Percentiles rank a stretch among this genome's conserved stretches.
These are phyloP conservation scores for Neurospora discreta DNA, from an alignment of 495 filamentous ascomycete genomes.

Conservation along the genomic window DNA sequence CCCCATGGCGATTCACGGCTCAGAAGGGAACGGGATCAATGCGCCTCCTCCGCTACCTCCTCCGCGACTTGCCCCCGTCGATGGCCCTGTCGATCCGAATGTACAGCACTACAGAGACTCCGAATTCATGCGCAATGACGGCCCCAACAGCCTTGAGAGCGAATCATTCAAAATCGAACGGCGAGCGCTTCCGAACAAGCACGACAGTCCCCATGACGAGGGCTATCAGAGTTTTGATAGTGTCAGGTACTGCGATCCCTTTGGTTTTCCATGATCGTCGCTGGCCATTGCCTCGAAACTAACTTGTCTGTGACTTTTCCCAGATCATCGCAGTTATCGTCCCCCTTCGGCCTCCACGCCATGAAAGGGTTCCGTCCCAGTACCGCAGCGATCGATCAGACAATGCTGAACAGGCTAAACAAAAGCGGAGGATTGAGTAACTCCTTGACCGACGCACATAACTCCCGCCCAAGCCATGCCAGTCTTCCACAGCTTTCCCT, in stretches of 20 bases:
- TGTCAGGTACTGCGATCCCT: slow-evolving; percentile 17
- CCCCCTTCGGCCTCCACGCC: slow-evolving; percentile 32
- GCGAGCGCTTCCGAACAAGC: slow-evolving; percentile 12
- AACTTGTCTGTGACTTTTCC: slow-evolving; percentile 5
- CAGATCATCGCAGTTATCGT: slow-evolving; percentile 16
- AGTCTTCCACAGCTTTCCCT: slow-evolving; percentile 40
- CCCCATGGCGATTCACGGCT: slow-evolving; percentile 27
- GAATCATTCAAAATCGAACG: slow-evolving; percentile 19
- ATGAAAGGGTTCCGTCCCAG: slow-evolving; percentile 44
- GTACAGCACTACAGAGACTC: slow-evolving; percentile 16
- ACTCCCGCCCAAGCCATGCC: slow-evolving; percentile 35
- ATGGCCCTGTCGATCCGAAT: slow-evolving; percentile 22
- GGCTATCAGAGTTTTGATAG: slow-evolving; percentile 41
- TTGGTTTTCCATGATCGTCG: neutral
- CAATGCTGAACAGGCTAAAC: slow-evolving; percentile 64
- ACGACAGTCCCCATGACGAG: slow-evolving; percentile 32
- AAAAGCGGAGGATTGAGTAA: slow-evolving; percentile 43
- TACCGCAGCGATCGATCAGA: slow-evolving; percentile 67
- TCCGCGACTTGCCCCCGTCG: slow-evolving; percentile 28
- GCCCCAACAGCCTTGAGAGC: slow-evolving; percentile 11
- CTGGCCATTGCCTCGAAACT: neutral
- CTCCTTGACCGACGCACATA: slow-evolving; percentile 36
- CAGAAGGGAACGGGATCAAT: slow-evolving; percentile 12
- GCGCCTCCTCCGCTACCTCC: slow-evolving; percentile 43
- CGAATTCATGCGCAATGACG: slow-evolving; percentile 11